Evolutionary conservation across 176 grass and related monocot species (phyloP), one percentile per base, ranked within the genome.

Genomic region (Paspalum notatum): DNA sequence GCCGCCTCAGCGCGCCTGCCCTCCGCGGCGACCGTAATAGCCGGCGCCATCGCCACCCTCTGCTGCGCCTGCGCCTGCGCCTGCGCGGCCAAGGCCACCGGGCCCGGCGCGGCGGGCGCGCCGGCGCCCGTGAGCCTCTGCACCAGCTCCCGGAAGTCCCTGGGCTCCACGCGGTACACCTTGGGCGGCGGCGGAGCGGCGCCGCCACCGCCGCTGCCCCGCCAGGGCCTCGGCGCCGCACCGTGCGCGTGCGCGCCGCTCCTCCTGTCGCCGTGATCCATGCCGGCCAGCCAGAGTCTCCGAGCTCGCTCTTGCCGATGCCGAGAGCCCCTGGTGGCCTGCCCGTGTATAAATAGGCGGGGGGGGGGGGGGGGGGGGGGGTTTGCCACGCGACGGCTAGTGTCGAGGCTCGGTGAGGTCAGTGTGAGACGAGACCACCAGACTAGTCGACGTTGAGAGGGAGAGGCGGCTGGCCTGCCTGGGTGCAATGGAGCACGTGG

Each of bases 71-170:
- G 57, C 24, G 22, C 24, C 58, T 45, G 32, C 32, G 32, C 32
- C 63, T 10, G n/a, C 71, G 46, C 10, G 38, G 21, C 66, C 67
- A 72, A 11, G 47, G 43, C 46, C 45, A 25, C 58, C 0, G 68
- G 46, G 13, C 44, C 14, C 45, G 45, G 68, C 11, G 68, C 21
- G 24, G 73, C 26, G 16, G 49, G 13, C 37, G 82, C 0, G 47
- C 43, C 74, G 1, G 89, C 81, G 8, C 89, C 89, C 14, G 89
- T 91, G 72, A 91, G 89, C 81, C 76, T 62, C 89, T 91, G 89
- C 85, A 91, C 89, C 62, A 91, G 85, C 64, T 84, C 76, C 18
- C 89, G 85, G 77, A 91, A 91, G 49, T 81, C 77, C 81, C 85
- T 64, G 13, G 85, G 89, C 57, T 81, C 85, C 50, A 91, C 89